Conservation (phyloP, 2,329 filamentous ascomycete genomes). For the Juglanconis oblonga region DNA sequence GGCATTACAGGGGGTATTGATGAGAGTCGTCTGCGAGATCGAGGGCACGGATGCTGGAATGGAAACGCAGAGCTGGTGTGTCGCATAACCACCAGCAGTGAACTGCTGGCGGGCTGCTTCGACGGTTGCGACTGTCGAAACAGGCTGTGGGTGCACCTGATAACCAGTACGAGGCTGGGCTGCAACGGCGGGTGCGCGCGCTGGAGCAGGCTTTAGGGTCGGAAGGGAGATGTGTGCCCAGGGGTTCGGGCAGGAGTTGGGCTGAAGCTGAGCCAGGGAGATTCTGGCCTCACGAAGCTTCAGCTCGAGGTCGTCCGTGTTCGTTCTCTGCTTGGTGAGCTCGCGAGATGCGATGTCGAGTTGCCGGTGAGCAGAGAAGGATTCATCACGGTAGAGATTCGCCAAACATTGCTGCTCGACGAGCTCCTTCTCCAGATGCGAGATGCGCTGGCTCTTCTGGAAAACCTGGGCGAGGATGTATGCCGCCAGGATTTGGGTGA, state of each 20-base stretch:
- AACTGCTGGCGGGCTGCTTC: neutral
- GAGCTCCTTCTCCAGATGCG: neutral
- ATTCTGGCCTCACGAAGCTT: neutral
- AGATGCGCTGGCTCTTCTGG: neutral
- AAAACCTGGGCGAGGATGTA: neutral
- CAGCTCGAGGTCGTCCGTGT: neutral
- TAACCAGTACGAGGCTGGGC: neutral
- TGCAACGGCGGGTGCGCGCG: neutral
- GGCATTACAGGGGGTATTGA: neutral
- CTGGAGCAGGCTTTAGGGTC: neutral
- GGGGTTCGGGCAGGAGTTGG: too few relatives aligned
- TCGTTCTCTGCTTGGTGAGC: neutral
- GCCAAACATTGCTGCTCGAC: neutral
- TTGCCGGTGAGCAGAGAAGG: neutral
- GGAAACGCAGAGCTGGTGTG: neutral
- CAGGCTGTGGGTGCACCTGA: neutral
- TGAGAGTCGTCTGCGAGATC: neutral
- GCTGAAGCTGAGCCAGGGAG: neutral
- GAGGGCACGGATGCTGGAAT: neutral
- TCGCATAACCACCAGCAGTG: neutral
- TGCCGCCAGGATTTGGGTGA: neutral
- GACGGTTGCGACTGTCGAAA: neutral
- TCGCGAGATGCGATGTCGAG: neutral
- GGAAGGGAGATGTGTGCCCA: too few relatives aligned
- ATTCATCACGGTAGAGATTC: neutral